Evolutionary conservation across 2,329 filamentous ascomycete species (phyloP).

Genomic region (Ascocoryne sarcoides): DNA sequence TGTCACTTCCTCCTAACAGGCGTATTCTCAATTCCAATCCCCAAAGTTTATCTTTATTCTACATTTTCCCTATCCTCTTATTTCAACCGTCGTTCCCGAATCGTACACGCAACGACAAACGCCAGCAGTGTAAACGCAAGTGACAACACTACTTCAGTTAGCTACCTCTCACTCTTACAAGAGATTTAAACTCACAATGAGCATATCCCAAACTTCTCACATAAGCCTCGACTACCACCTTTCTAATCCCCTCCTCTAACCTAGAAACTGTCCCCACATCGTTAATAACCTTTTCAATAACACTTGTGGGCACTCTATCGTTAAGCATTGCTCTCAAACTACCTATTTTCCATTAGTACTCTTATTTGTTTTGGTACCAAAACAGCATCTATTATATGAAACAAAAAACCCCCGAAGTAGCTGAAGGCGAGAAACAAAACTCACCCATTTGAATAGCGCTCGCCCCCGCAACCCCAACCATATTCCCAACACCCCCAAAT

Average conservation of each 20-base stretch:
- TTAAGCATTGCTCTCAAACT: conserved; percentile 1
- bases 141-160: conserved; percentile 6
- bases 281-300: conserved; percentile 15
- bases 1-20: no score
- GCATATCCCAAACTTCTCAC: conserved; percentile 20
- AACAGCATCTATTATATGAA: no score
- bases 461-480: conserved; percentile 16
- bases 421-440: no score
- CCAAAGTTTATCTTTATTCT: no score
- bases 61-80: no score
- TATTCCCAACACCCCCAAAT: conserved; percentile 18
- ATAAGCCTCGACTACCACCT: conserved; percentile 17
- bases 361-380: no score
- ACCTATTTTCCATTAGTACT: no score
- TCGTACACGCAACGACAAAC: conserved; percentile 2
- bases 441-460: conserved; percentile 14
- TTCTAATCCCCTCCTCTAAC: conserved; percentile 8
- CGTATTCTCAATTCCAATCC: no score
- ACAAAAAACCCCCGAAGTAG: no score
- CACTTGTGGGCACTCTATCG: conserved; percentile 6
- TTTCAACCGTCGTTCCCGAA: conserved; percentile 2
- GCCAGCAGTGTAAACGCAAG: conserved; percentile 9
- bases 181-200: conserved; percentile 7
- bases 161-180: neutral
- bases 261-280: conserved; percentile 14